Percentiles rank a stretch among this genome's conserved stretches.
Evolutionary conservation across 495 filamentous ascomycete genomes (phyloP).

Genomic region (Aspergillus egyptiacus): DNA sequence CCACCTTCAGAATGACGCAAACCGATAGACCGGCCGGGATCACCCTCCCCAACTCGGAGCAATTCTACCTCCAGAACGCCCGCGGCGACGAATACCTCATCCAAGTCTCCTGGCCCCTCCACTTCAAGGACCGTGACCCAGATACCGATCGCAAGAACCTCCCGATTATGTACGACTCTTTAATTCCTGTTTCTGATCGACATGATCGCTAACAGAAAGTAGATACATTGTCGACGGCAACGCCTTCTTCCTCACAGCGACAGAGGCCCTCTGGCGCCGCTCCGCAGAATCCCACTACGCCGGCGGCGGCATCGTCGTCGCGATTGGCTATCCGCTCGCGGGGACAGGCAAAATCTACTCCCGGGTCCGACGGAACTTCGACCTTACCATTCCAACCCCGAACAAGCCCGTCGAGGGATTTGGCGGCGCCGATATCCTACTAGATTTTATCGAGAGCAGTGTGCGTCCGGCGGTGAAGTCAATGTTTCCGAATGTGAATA

Average conservation of each 20-base stretch:
- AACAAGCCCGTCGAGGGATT: slow-evolving; percentile 5
- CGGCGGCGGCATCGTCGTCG: slow-evolving; percentile 22
- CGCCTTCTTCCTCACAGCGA: slow-evolving; percentile 25
- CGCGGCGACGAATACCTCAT: slow-evolving; percentile 20
- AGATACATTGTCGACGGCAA: slow-evolving; percentile 29
- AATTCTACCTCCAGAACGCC: slow-evolving; percentile 20
- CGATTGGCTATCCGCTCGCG: slow-evolving; percentile 22
- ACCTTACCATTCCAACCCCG: slow-evolving; percentile 21
- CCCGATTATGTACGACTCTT: slow-evolving; percentile 20
- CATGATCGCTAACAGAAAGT: not conserved
- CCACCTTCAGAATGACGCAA: slow-evolving; percentile 1
- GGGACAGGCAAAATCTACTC: slow-evolving; percentile 19
- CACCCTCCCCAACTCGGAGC: slow-evolving; percentile 23
- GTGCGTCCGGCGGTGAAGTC: slow-evolving; percentile 18
- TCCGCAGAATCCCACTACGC: slow-evolving; percentile 15
- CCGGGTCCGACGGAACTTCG: slow-evolving; percentile 13
- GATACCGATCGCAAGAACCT: slow-evolving; percentile 6
- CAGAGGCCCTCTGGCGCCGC: slow-evolving; percentile 22
- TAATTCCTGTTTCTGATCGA: not conserved
- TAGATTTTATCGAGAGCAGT: slow-evolving; percentile 21
- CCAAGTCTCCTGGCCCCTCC: slow-evolving; percentile 27
- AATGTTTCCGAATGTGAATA: slow-evolving; percentile 11
- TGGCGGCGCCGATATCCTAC: slow-evolving; percentile 20
- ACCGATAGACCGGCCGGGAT: slow-evolving; percentile 9
- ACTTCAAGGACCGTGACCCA: slow-evolving; percentile 10